Conservation (phyloP, 2,329 filamentous ascomycete genomes). For the Colletotrichum neosansevieriae region DNA sequence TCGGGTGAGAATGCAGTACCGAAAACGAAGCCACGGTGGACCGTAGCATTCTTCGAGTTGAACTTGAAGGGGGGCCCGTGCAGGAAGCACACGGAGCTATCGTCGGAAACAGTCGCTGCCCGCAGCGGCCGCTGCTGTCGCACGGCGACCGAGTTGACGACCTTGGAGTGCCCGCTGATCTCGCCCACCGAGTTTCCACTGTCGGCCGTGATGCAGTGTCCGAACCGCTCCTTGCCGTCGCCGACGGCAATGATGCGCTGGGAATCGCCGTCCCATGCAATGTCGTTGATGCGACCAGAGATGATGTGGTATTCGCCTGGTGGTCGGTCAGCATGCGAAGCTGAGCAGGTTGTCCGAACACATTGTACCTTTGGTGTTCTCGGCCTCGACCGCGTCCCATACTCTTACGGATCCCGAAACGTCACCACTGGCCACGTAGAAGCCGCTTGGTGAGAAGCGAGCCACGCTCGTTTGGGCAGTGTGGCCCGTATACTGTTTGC, state of each 20-base stretch:
- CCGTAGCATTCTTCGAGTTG: conserved; percentile 80
- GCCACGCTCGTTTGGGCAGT: conserved; percentile 91
- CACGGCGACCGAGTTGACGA: conserved; percentile 91
- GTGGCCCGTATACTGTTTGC: conserved; percentile 93
- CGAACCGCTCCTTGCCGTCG: conserved; percentile 92
- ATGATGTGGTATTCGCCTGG: conserved; percentile 91
- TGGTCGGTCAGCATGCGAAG: conserved; percentile 18
- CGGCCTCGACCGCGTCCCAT: conserved; percentile 90
- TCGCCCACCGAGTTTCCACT: conserved; percentile 97
- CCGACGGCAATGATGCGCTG: conserved; percentile 97
- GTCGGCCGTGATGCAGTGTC: conserved; percentile 94
- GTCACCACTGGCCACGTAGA: conserved; percentile 95
- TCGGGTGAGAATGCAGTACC: conserved; percentile 92
- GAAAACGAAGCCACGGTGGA: conserved; percentile 91
- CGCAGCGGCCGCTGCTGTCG: conserved; percentile 90
- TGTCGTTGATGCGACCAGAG: conserved; percentile 92
- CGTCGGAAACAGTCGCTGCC: conserved; percentile 91
- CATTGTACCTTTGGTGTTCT: conserved; percentile 77
- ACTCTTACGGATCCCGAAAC: conserved; percentile 85
- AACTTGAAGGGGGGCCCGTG: conserved; percentile 97
- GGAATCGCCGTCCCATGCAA: conserved; percentile 97
- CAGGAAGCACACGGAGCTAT: conserved; percentile 90
- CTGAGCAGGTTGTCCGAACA: neutral
- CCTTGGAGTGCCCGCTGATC: conserved; percentile 89
- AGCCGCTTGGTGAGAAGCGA: conserved; percentile 92